Evolutionary conservation across 306 rosid genomes (phyloP), one percentile per base, ranked within the genome.

Genomic region (Glycine soja): DNA sequence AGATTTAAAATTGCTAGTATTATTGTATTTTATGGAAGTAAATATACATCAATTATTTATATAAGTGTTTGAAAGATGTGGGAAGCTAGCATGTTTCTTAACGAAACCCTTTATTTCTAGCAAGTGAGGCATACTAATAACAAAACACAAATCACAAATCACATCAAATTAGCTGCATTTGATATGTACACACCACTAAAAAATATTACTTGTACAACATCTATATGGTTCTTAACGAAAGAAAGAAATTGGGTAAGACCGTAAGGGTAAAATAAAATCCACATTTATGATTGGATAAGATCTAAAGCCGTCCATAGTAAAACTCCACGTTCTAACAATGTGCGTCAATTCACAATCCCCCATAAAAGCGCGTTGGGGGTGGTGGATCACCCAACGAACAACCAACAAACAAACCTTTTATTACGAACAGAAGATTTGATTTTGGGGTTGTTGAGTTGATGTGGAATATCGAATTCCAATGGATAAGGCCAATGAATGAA

Each of bases 401-500:
- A 10, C 74, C 42, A 70, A 70, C 40, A 16, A 45, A 70, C 40
- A 16, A 45, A 30, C 10, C 15, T 6, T 45, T 38, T 69, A 46
- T 66, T 64, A 38, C 3, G 3, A 10, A 30, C 36, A 7, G 30
- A 24, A 24, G 15, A 62, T 10, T 10, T 62, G 15, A 61, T 18
- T 58, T 58, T 47, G 12, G 12, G 13, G 38, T 59, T 30, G 7
- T 38, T 16, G 43, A 38, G 53, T 15, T 69, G 74, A 7, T 2
- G 70, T 64, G 70, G 53, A 67, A 42, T n/a, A 3, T n/a, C 11
- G 6, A 69, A 69, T 46, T 46, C 57, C n/a, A 43, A 56, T 67
- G 85, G 89, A 87, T 73, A 81, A 73, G 85, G 50, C 1, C 64
- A 36, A 36, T 36, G 40, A 36, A 24, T 24, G 2, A 24, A 48